Conservation (phyloP, 164 flowering plant genomes). For the Warburgia ugandensis region DNA sequence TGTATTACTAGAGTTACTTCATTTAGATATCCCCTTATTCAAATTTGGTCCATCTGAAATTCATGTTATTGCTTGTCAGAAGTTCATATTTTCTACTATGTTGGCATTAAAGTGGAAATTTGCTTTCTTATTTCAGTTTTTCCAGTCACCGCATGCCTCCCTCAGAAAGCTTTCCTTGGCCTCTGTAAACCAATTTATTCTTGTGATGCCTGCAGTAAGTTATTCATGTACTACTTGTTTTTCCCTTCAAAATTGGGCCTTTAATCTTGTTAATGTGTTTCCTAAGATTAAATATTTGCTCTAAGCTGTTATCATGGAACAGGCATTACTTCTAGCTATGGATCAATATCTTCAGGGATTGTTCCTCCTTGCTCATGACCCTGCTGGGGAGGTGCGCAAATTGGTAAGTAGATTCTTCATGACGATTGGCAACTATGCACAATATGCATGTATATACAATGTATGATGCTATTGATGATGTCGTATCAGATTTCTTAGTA, state of each 20-base stretch:
- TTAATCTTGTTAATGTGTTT: too few species aligned
- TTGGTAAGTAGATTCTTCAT: constrained; percentile 44
- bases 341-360: constrained; percentile 94
- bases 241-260: too few species aligned
- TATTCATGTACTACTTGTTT: too few species aligned
- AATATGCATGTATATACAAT: too few species aligned
- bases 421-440: background rate
- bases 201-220: constrained; percentile 94
- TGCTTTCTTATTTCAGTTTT: constrained; percentile 47
- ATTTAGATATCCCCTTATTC: too few species aligned
- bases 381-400: constrained; percentile 83
- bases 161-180: constrained; percentile 85
- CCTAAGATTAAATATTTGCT: constrained; percentile 1
- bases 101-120: background rate
- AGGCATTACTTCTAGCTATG: constrained; percentile 78
- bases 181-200: constrained; percentile 85
- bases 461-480: too few species aligned
- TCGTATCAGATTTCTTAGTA: too few species aligned
- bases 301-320: constrained; percentile 12
- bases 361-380: constrained; percentile 81
- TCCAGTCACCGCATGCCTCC: constrained; percentile 80
- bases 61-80: background rate
- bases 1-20: constrained; percentile 6
- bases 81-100: background rate
- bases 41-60: too few species aligned